Evolutionary conservation across 805 yeast species (phyloP).

Genomic region (Zygosaccharomyces gambellarensis): DNA sequence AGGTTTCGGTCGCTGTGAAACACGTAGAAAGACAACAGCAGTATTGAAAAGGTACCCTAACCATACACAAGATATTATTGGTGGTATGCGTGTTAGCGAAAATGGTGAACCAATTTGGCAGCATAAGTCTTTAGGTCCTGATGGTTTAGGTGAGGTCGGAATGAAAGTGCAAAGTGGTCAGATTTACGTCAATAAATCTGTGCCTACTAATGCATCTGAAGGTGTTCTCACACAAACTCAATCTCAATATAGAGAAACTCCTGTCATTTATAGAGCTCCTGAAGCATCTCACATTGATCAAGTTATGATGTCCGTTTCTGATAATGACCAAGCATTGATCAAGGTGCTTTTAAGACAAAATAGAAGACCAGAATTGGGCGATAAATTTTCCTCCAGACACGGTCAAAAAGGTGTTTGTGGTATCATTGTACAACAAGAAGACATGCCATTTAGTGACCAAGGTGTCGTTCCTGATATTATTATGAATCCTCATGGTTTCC

Average conservation of each 20-base stretch:
- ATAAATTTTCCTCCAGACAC: conserved; percentile 94
- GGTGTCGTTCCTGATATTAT: conserved; percentile 94
- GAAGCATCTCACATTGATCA: conserved; percentile 94
- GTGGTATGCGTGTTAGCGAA: conserved; percentile 86
- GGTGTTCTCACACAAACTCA: conserved; percentile 35
- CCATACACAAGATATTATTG: conserved; percentile 85
- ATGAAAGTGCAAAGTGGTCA: conserved; percentile 86
- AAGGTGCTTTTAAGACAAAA: conserved; percentile 92
- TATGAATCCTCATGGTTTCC: conserved; percentile 99
- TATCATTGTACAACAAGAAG: conserved; percentile 94
- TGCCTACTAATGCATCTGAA: conserved; percentile 81
- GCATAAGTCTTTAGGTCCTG: conserved; percentile 83
- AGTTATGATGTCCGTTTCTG: conserved; percentile 95
- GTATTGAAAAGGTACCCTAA: conserved; percentile 87
- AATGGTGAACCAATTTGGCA: conserved; percentile 77
- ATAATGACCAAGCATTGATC: conserved; percentile 88
- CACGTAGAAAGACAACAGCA: conserved; percentile 84
- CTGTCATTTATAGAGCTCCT: conserved; percentile 88
- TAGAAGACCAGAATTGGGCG: conserved; percentile 96
- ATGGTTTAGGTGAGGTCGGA: conserved; percentile 97
- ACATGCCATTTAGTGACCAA: conserved; percentile 88
- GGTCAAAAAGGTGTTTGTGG: conserved; percentile 99
- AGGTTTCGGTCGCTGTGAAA: conserved; percentile 98
- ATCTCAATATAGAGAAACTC: conserved; percentile 78
- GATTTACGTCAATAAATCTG: conserved; percentile 87